Base-by-base conservation (phyloP, 2,329 filamentous ascomycete genomes). In the Bipolaris cookei region DNA sequence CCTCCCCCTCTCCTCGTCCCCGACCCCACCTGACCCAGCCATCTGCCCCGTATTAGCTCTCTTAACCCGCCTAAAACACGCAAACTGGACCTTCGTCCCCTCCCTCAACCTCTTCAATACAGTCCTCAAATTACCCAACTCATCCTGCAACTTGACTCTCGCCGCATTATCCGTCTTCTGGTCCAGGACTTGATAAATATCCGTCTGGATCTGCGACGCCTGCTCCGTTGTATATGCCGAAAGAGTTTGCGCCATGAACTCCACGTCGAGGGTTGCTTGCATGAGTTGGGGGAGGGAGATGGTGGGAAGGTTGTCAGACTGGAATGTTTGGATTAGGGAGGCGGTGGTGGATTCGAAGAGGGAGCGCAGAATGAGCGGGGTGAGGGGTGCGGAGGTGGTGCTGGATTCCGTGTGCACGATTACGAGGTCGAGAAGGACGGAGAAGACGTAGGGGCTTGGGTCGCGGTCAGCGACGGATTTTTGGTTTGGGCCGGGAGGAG, bases 201-300 rank as follows among this genome's bases (percentile, higher is more conserved):
- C 87, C 66, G 90, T 90, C 79, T 98, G 95, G 13, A 91, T 83
- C 72, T 93, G 87, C 6, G 87, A 88, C 3, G 92, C 91, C 48
- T 87, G 84, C 55, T 96, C 90, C 0, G 91, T 95, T 0, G 91
- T 95, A 76, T 96, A 99, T 66, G 93, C 89, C 59, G 86, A 90
- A 32, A 99, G 84, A 4, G 94, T 97, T 80, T 99, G 95, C 0
- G 93, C 91, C 55, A 98, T 88, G 72, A 99, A 98, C 77, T 99
- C 95, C 1, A 97, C 93, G 71, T 99, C 95, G 1, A 99, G 86
- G 0, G 95, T 99, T 1, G 96, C 96, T 78, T 99, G 96, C 88
- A 98, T 96, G 48, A 99, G 85, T 6, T 90, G 89, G 4, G 89
- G 83, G 0, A 99, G 86, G 1, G 87, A 84, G 78, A 95, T 98